Evolutionary conservation across 2,329 filamentous ascomycete genomes (phyloP).

Genomic region (Camillea tinctor): DNA sequence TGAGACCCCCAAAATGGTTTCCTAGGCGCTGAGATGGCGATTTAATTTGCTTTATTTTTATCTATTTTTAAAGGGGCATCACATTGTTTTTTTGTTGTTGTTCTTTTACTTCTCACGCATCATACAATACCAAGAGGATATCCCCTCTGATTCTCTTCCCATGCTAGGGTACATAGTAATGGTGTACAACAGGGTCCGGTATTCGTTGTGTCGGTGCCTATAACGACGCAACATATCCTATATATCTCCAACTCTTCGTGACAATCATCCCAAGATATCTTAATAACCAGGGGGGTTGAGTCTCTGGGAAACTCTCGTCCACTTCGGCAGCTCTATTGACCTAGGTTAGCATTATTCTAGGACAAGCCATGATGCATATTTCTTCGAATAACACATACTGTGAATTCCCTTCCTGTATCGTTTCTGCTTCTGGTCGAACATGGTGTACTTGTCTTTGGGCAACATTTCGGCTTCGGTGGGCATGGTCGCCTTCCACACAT

Average conservation of each 20-base stretch:
- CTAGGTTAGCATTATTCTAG: constrained; percentile 7
- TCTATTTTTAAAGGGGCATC: neutral
- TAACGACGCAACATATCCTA: neutral
- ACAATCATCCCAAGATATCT: constrained; percentile 14
- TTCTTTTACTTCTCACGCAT: too few species aligned
- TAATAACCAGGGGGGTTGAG: constrained; percentile 94
- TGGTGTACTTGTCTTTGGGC: constrained; percentile 94
- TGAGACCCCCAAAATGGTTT: too few species aligned
- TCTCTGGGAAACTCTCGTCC: constrained; percentile 92
- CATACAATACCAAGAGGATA: neutral
- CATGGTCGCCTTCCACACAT: constrained; percentile 95
- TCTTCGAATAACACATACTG: constrained; percentile 60
- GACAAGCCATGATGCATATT: neutral
- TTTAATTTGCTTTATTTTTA: neutral
- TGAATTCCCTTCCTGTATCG: constrained; percentile 96
- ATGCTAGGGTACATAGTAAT: neutral
- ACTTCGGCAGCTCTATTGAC: constrained; percentile 73
- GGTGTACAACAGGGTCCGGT: neutral
- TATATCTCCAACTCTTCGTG: neutral
- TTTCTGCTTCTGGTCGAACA: constrained; percentile 96
- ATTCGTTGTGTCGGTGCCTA: neutral
- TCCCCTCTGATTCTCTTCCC: neutral
- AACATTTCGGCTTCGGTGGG: constrained; percentile 94
- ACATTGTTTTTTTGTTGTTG: too few species aligned
- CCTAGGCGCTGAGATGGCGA: neutral